Evolutionary conservation across 2,329 filamentous ascomycete species (phyloP).

Genomic region (Trichoderma hamatum): DNA sequence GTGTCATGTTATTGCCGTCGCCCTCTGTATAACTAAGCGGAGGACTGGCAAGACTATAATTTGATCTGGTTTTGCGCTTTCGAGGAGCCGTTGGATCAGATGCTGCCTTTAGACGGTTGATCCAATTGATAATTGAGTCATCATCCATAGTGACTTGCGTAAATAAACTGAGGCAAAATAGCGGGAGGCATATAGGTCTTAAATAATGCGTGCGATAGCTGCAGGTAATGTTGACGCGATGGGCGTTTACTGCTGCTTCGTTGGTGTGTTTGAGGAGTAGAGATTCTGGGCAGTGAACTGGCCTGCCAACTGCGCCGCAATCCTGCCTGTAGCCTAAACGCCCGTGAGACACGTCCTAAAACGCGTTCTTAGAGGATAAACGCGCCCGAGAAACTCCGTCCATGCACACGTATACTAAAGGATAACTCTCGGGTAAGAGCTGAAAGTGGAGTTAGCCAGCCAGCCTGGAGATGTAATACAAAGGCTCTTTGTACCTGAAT

Average conservation of each 20-base stretch:
- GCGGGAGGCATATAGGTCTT: neutral
- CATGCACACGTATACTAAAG: neutral
- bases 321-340: no score
- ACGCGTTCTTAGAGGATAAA: no score
- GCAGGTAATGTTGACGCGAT: neutral
- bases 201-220: neutral
- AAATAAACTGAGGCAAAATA: neutral
- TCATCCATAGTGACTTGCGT: neutral
- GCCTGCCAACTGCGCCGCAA: neutral
- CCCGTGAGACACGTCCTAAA: no score
- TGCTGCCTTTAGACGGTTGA: neutral
- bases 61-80: neutral
- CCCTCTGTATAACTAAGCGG: neutral
- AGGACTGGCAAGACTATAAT: neutral
- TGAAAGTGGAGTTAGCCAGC: neutral
- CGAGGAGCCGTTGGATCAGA: neutral
- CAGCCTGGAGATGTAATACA: neutral
- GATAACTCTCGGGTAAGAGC: neutral
- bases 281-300: constrained; percentile 1
- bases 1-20: neutral
- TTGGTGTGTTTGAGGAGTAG: neutral
- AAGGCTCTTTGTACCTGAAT: neutral
- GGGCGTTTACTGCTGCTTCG: neutral
- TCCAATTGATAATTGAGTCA: neutral
- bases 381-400: no score